Conservation (phyloP, 495 filamentous ascomycete genomes). For the Xylaria bambusicola region DNA sequence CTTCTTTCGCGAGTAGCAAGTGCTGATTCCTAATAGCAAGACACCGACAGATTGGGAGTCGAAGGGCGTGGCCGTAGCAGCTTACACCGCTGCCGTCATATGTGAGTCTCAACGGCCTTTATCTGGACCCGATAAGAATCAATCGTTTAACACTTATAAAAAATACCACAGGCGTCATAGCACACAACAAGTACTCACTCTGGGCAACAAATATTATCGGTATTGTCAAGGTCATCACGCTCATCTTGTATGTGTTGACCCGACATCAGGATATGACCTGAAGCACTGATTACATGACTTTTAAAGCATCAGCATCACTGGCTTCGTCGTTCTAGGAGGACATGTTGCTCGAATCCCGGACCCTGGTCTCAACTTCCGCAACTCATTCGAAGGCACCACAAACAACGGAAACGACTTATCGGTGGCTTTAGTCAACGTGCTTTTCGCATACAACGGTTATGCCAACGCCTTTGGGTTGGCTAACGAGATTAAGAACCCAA, state of each 20-base stretch:
- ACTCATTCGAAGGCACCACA: slow-evolving; percentile 56
- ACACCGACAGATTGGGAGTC: slow-evolving; percentile 57
- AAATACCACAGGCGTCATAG: slow-evolving; percentile 43
- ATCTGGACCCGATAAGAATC: slow-evolving; percentile 2
- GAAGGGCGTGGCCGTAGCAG: slow-evolving; percentile 64
- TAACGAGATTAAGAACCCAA: slow-evolving; percentile 61
- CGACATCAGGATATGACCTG: not conserved
- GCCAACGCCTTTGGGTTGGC: slow-evolving; percentile 65
- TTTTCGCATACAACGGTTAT: slow-evolving; percentile 65
- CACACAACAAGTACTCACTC: slow-evolving; percentile 58
- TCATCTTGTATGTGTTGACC: slow-evolving; percentile 44
- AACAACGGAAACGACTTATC: slow-evolving; percentile 57
- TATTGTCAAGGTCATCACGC: slow-evolving; percentile 56
- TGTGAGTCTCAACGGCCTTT: slow-evolving; percentile 29
- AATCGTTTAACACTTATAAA: slow-evolving; percentile 1
- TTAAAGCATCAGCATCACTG: slow-evolving; percentile 53
- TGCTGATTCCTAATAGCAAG: slow-evolving; percentile 36
- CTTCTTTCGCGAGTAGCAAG: not conserved
- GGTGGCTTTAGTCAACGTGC: slow-evolving; percentile 62
- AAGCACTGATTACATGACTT: not conserved
- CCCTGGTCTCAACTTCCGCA: slow-evolving; percentile 57
- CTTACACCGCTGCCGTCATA: slow-evolving; percentile 57
- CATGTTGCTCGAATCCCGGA: slow-evolving; percentile 54
- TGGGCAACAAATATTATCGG: slow-evolving; percentile 58
- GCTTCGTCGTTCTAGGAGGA: slow-evolving; percentile 62